These are phyloP conservation scores for Myriosclerotinia scirpicola DNA, from an alignment of 2,329 filamentous ascomycete species.

Conservation along the genomic window DNA sequence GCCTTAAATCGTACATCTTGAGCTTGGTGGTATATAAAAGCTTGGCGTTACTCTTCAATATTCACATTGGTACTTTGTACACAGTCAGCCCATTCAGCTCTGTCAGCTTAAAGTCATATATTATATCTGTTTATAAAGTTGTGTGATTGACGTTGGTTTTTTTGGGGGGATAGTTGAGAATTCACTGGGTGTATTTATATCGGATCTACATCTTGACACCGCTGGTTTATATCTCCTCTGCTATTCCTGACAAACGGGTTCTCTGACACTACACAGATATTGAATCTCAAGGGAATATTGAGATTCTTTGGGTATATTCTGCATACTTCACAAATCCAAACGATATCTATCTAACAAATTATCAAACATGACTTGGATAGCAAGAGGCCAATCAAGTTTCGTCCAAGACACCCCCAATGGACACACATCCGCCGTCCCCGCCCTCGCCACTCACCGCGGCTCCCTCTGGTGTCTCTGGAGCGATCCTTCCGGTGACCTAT, in stretches of 20 bases:
- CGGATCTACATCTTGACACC: background rate
- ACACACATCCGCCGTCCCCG: slow-evolving; percentile 40
- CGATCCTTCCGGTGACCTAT: slow-evolving; percentile 38
- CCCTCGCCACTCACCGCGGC: slow-evolving; percentile 43
- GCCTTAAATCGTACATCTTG: background rate
- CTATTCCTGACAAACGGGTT: background rate
- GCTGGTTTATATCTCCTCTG: background rate
- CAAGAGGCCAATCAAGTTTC: slow-evolving; percentile 40
- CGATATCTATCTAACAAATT: background rate
- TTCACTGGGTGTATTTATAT: background rate
- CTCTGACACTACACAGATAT: background rate
- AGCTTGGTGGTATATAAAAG: slow-evolving; percentile 12
- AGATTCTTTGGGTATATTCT: background rate
- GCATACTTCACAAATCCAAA: background rate
- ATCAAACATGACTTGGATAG: slow-evolving; percentile 37
- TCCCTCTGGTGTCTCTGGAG: slow-evolving; percentile 43
- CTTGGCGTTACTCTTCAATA: slow-evolving; percentile 6
- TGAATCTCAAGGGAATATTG: too few species aligned
- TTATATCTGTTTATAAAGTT: background rate
- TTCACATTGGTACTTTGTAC: background rate
- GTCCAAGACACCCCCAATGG: slow-evolving; percentile 36
- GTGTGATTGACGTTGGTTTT: background rate
- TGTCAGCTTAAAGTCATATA: background rate
- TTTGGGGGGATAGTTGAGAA: background rate
- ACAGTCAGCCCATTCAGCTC: background rate